phyloP scores from a whole-genome alignment of 441 rosid genomes.

The Erodium moschatum region DNA sequence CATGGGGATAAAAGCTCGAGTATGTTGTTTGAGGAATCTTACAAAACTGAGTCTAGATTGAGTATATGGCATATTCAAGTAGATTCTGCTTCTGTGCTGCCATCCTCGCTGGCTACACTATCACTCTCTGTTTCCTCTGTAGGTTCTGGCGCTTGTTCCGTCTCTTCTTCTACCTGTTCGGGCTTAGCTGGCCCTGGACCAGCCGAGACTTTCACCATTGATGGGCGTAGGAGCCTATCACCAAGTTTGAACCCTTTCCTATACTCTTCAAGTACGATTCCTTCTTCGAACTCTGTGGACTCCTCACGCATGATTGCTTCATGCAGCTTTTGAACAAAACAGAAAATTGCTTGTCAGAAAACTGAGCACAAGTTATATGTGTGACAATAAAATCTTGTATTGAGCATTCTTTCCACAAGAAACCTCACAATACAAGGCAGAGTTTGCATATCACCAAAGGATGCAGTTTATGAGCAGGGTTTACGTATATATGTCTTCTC shows the following conservation, averaged over 20 bases:
- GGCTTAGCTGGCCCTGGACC: constrained; percentile 81
- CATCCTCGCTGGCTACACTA: constrained; percentile 26
- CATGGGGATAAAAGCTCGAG: neutral
- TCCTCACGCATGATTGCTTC: constrained; percentile 94
- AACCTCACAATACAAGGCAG: neutral
- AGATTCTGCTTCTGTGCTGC: constrained; percentile 30
- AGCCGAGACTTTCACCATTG: constrained; percentile 97
- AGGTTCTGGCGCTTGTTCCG: constrained; percentile 20
- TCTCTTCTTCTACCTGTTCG: constrained; percentile 22
- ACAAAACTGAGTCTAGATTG: constrained; percentile 3
- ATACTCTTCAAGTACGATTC: constrained; percentile 60
- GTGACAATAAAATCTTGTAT: neutral
- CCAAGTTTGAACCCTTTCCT: constrained; percentile 82
- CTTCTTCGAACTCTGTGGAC: constrained; percentile 65
- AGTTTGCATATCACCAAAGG: neutral
- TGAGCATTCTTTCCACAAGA: neutral
- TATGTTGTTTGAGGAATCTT: neutral
- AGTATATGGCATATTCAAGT: constrained; percentile 17
- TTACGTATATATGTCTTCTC: neutral
- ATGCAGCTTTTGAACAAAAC: constrained; percentile 46
- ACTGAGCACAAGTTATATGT: neutral
- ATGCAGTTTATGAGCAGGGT: neutral
- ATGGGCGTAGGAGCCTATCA: constrained; percentile 76
- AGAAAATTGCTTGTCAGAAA: constrained; percentile 16
- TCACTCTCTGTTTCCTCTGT: constrained; percentile 14